These are phyloP conservation scores for Stagonosporopsis cucurbitacearum DNA, from an alignment of 2,329 filamentous ascomycete genomes.

Conservation along the genomic window DNA sequence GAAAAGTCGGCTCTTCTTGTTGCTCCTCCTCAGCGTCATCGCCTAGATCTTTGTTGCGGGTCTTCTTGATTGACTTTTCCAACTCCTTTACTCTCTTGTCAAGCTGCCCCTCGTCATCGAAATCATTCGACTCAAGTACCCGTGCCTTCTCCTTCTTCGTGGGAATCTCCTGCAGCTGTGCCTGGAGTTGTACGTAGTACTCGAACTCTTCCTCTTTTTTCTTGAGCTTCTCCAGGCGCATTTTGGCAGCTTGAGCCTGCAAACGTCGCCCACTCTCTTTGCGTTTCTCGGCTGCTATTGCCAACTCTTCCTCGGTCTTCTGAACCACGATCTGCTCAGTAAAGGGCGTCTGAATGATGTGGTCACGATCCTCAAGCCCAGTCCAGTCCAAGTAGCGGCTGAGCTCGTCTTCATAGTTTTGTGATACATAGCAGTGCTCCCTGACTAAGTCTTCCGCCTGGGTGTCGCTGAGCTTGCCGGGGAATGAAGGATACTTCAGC, in stretches of 20 bases:
- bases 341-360: constrained; percentile 90
- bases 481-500: constrained; percentile 90
- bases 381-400: constrained; percentile 84
- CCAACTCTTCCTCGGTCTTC: constrained; percentile 94
- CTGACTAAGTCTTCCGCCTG: constrained; percentile 88
- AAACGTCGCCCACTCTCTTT: constrained; percentile 90
- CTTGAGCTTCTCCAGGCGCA: constrained; percentile 93
- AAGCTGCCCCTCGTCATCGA: constrained; percentile 87
- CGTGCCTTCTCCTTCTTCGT: constrained; percentile 87
- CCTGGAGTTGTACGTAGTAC: constrained; percentile 86
- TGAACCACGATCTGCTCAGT: constrained; percentile 89
- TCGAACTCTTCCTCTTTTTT: constrained; percentile 95
- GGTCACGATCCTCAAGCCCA: constrained; percentile 85
- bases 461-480: constrained; percentile 81
- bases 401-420: constrained; percentile 81
- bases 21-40: constrained; percentile 74
- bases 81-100: constrained; percentile 87
- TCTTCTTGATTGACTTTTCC: constrained; percentile 86
- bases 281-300: constrained; percentile 87
- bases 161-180: constrained; percentile 69
- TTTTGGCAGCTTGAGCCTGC: constrained; percentile 96
- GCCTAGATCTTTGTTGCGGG: constrained; percentile 91
- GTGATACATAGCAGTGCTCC: constrained; percentile 88
- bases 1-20: constrained; percentile 81
- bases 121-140: constrained; percentile 85